Percentiles rank a stretch among this genome's conserved stretches.
phyloP scores from a whole-genome alignment of 257 asterid species.

The Solanum ossicruentum region DNA sequence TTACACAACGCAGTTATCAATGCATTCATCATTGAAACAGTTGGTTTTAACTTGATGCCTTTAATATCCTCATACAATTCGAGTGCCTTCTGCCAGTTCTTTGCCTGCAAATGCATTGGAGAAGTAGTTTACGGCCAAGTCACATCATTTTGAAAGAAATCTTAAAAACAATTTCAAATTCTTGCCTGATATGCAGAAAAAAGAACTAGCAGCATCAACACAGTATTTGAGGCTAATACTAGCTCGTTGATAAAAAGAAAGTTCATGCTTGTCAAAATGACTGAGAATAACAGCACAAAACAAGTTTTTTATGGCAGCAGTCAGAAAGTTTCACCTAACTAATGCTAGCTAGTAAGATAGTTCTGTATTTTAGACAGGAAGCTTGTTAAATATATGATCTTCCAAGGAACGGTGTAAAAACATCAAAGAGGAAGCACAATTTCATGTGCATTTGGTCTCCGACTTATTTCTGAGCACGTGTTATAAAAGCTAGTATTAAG shows the following conservation, averaged over 20 bases:
- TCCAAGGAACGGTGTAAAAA: neutral
- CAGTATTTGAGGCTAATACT: neutral
- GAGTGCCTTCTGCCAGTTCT: conserved; percentile 85
- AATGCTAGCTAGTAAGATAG: neutral
- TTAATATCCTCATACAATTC: conserved; percentile 55
- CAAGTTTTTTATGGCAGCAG: neutral
- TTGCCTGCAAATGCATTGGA: conserved; percentile 41
- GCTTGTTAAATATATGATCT: neutral
- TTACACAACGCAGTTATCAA: conserved; percentile 87
- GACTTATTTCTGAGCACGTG: too few species aligned
- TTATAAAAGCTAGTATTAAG: too few species aligned
- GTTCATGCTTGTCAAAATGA: neutral
- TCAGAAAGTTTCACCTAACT: neutral
- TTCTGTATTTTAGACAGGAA: neutral
- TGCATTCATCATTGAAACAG: conserved; percentile 92
- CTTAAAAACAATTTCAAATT: neutral
- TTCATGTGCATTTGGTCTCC: neutral
- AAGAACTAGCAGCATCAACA: neutral
- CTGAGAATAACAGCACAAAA: neutral
- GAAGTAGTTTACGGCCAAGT: neutral
- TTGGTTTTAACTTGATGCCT: conserved; percentile 57
- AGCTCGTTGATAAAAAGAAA: neutral
- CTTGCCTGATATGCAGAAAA: neutral
- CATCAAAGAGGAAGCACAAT: neutral
- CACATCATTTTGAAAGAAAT: neutral